A percentile compares a stretch with the other conserved stretches of the same genome.
Evolutionary conservation across 1,284 basidiomycete species (phyloP).

Genomic region (Erythrobasidium hasegawianum): DNA sequence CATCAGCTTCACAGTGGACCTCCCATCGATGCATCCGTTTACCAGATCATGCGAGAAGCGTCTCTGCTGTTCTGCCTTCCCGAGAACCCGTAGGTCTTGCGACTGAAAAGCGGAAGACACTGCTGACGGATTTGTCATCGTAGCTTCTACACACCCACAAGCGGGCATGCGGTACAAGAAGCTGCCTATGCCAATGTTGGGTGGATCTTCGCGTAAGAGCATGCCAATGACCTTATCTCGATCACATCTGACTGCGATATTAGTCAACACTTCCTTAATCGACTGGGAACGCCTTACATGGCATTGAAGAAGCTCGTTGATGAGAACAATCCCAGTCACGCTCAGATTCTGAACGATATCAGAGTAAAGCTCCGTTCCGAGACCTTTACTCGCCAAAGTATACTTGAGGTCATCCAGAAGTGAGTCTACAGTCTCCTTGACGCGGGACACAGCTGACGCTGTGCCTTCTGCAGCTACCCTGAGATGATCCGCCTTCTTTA

Average conservation of each 20-base stretch:
- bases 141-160: slow-evolving; percentile 49
- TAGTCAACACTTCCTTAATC: slow-evolving; percentile 94
- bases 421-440: too few species aligned
- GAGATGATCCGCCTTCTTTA: slow-evolving; percentile 80
- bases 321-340: slow-evolving; percentile 84
- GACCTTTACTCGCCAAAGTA: slow-evolving; percentile 95
- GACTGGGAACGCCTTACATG: slow-evolving; percentile 84
- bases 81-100: slow-evolving; percentile 69
- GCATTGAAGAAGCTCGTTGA: slow-evolving; percentile 74
- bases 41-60: slow-evolving; percentile 94
- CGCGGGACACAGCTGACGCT: not conserved
- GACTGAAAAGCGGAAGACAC: too few species aligned
- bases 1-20: slow-evolving; percentile 57
- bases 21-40: slow-evolving; percentile 88
- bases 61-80: slow-evolving; percentile 92
- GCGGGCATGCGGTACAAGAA: slow-evolving; percentile 90
- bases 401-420: slow-evolving; percentile 77
- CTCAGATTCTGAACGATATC: slow-evolving; percentile 91
- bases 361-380: slow-evolving; percentile 96
- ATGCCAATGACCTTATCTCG: not conserved
- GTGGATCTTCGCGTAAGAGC: slow-evolving; percentile 46
- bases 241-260: not conserved
- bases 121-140: not conserved
- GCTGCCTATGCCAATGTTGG: slow-evolving; percentile 89
- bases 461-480: slow-evolving; percentile 17